Evolutionary conservation across 257 asterid genomes (phyloP).

Genomic region (Gentiana macrophylla): DNA sequence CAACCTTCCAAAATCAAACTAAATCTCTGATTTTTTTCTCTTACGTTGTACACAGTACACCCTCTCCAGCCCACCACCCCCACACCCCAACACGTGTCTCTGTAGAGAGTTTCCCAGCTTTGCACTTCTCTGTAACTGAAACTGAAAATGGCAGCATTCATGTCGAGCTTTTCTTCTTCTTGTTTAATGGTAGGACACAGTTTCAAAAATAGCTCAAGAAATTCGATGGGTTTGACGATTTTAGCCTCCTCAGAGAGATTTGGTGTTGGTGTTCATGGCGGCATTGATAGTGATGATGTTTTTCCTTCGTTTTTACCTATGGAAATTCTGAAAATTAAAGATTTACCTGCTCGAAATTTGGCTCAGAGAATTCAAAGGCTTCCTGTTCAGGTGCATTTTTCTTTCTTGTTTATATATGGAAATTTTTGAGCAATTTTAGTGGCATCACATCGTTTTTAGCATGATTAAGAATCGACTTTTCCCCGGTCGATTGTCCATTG

Average conservation of each 20-base stretch:
- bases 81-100: neutral
- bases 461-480: too few relatives aligned
- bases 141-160: slow-evolving; percentile 16
- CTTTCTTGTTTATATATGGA: neutral
- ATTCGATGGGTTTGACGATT: slow-evolving; percentile 11
- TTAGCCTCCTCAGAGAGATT: slow-evolving; percentile 5
- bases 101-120: neutral
- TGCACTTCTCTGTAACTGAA: slow-evolving; percentile 7
- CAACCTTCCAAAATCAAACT: too few relatives aligned
- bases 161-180: slow-evolving; percentile 19
- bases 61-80: too few relatives aligned
- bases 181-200: neutral
- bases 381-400: slow-evolving; percentile 45
- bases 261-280: slow-evolving; percentile 14
- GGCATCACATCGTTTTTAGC: too few relatives aligned
- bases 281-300: slow-evolving; percentile 13
- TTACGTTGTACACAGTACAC: too few relatives aligned
- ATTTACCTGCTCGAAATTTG: slow-evolving; percentile 53
- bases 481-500: too few relatives aligned
- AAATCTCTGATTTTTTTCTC: too few relatives aligned
- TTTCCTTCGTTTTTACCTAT: slow-evolving; percentile 65
- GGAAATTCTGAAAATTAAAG: slow-evolving; percentile 51
- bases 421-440: too few relatives aligned
- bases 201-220: slow-evolving; percentile 10
- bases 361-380: slow-evolving; percentile 64